Percentiles rank a stretch among this genome's conserved stretches.
phyloP scores from a whole-genome alignment of 23 red algal genomes.

The Chondrus crispus region DNA sequence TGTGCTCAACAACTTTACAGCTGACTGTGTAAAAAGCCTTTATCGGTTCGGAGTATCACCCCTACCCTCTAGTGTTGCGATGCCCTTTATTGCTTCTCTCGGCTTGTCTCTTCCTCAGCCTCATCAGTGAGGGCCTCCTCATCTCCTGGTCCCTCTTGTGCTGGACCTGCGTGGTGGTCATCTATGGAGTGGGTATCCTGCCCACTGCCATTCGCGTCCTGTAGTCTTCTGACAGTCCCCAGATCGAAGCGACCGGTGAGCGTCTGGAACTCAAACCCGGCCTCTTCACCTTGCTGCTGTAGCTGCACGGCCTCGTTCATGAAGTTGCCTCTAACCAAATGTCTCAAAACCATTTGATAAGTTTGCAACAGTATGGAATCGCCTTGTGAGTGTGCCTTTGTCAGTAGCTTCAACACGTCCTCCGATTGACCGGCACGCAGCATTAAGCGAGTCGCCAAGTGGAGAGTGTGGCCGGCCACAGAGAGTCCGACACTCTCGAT shows the following conservation, averaged over 20 bases:
- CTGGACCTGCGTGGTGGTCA: no score
- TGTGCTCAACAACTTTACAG: no score
- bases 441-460: slow-evolving; percentile 26
- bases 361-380: background rate
- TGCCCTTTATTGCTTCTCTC: background rate
- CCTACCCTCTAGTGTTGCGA: no score
- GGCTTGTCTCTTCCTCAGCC: background rate
- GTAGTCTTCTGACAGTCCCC: background rate
- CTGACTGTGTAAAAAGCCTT: no score
- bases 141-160: background rate
- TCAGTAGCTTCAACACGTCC: background rate
- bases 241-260: slow-evolving; percentile 33
- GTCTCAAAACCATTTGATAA: slow-evolving; percentile 34
- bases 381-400: slow-evolving; percentile 13
- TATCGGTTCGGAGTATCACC: no score
- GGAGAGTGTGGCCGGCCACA: slow-evolving; percentile 16
- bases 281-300: slow-evolving; percentile 3
- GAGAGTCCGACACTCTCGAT: slow-evolving; percentile 20
- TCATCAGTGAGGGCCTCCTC: background rate
- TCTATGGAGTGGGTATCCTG: background rate
- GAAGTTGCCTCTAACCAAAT: slow-evolving; percentile 1
- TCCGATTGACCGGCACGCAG: slow-evolving; percentile 17
- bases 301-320: background rate
- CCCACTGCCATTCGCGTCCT: no score
- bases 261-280: background rate